phyloP scores from a whole-genome alignment of 2,329 filamentous ascomycete species.

The Chaetomium sp. region DNA sequence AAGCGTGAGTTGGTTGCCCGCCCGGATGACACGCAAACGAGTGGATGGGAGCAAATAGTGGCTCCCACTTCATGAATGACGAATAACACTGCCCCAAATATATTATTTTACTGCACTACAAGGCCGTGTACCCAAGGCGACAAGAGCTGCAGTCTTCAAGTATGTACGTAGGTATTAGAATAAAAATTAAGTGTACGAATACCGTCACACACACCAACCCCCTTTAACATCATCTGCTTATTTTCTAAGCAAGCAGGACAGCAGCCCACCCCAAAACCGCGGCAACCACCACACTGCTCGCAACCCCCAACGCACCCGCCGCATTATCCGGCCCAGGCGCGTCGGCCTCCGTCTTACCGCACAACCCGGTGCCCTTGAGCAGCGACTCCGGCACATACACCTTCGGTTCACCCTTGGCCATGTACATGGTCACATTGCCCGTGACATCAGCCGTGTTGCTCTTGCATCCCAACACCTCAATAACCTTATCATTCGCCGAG shows the following conservation, averaged over 20 bases:
- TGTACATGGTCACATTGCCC: constrained; percentile 20
- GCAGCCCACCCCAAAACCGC: constrained; percentile 11
- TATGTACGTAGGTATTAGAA: no score
- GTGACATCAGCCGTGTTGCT: constrained; percentile 16
- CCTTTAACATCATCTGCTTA: background rate
- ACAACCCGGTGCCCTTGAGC: constrained; percentile 21
- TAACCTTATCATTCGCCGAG: constrained; percentile 19
- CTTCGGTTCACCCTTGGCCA: constrained; percentile 22
- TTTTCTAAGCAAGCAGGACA: constrained; percentile 2
- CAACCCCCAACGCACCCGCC: constrained; percentile 4
- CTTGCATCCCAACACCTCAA: constrained; percentile 24
- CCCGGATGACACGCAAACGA: no score
- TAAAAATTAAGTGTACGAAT: no score
- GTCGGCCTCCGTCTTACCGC: constrained; percentile 16
- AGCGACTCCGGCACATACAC: constrained; percentile 14
- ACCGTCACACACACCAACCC: no score
- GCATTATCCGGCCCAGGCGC: constrained; percentile 5
- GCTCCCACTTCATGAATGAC: no score
- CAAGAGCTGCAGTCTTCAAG: no score
- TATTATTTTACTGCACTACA: no score
- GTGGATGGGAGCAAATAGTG: no score
- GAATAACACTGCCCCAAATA: no score
- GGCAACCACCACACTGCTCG: constrained; percentile 9
- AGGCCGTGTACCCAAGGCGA: no score
- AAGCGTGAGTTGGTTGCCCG: no score